Evolutionary conservation across 1,139 yeast species (phyloP), one percentile per base, ranked within the genome.

Genomic region (Candida pseudoviswanathii): DNA sequence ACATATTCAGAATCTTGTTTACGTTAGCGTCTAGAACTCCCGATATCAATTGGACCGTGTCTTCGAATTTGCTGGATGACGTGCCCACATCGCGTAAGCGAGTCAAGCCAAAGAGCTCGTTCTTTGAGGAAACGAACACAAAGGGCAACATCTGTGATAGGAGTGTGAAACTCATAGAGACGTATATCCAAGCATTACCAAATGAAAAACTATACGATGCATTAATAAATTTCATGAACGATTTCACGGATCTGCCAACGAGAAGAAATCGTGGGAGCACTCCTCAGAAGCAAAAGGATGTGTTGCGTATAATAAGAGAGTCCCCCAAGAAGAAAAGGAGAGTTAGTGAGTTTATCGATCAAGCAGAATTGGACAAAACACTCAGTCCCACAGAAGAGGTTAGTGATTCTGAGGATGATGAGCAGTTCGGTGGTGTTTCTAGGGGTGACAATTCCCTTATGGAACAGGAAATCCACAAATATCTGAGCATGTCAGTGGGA

Each of bases 321-420:
- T 50, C 53, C 1, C 54, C 53, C 11, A 45, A 42, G 29, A 46
- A 45, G 34, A 45, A 40, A 41, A 41, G 16, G 39, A 38, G 6
- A 11, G 2, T 7, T n/a, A 8, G 10, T 9, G 22, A 10, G 9
- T 25, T 11, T 24, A 21, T 16, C 16, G 16, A 16, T 16, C 16
- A 16, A 16, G 16, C 16, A 16, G 16, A 16, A 16, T 16, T 16
- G 16, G 16, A 16, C 16, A 16, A 16, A 16, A 16, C 16, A 16
- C 16, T 16, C 16, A 16, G 16, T 16, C 16, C 16, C 16, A 16
- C 16, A 16, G 30, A 27, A 27, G 30, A 57, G 1, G 56, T 68
- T 8, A 65, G 70, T 37, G 71, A 69, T 46, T 68, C 73, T 1
- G 73, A 69, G 44, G 65, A 57, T 3, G 72, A 68, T 40, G 63